These are phyloP conservation scores for Drechslera avenae DNA, from an alignment of 2,329 filamentous ascomycete genomes.

Conservation along the genomic window DNA sequence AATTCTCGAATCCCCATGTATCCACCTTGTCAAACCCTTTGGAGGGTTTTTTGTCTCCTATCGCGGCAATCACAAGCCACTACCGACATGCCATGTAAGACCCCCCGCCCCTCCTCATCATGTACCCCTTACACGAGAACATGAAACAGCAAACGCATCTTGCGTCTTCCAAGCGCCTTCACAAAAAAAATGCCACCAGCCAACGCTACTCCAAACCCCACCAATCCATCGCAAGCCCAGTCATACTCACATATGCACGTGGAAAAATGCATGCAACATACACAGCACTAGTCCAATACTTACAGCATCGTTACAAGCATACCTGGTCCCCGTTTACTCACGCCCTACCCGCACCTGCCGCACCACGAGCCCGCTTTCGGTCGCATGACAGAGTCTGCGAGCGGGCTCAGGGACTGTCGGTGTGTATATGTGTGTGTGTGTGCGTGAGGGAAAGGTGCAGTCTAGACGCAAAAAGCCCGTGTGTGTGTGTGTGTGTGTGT, in stretches of 20 bases:
- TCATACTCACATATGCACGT: slow-evolving; percentile 14
- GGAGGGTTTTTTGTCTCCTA: no score
- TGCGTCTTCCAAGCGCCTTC: not conserved
- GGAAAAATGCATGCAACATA: not conserved
- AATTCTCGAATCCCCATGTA: not conserved
- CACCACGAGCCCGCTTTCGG: not conserved
- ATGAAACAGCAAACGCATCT: no score
- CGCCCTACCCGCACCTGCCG: slow-evolving; percentile 17
- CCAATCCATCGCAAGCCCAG: slow-evolving; percentile 3
- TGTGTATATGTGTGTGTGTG: not conserved
- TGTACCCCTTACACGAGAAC: not conserved
- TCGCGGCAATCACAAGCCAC: slow-evolving; percentile 4
- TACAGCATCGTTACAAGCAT: slow-evolving; percentile 3
- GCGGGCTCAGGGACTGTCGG: slow-evolving; percentile 1
- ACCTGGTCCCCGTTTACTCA: slow-evolving; percentile 7
- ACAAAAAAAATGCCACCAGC: slow-evolving; percentile 4
- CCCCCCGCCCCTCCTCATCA: no score
- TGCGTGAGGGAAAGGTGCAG: not conserved
- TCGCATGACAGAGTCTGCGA: slow-evolving; percentile 7
- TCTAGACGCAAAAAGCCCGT: not conserved
- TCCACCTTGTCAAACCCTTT: no score
- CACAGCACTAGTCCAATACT: not conserved
- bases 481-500: not conserved
- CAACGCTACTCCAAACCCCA: slow-evolving; percentile 1
- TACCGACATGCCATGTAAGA: slow-evolving; percentile 1